phyloP scores from a whole-genome alignment of 2,329 filamentous ascomycete genomes.

The Fusarium abutilonis region DNA sequence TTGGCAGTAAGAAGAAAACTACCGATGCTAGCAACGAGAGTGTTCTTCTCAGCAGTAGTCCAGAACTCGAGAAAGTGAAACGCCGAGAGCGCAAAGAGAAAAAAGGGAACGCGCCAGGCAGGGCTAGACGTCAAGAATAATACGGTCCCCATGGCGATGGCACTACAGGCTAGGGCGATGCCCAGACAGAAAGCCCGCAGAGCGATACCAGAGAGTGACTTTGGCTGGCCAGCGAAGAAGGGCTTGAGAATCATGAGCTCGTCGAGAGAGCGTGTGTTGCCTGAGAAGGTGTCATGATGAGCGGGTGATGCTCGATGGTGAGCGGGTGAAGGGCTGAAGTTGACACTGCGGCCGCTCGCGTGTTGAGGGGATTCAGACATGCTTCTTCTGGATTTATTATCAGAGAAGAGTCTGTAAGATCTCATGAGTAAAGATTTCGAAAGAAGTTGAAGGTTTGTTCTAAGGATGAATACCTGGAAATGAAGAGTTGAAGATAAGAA shows the following conservation, averaged over 20 bases:
- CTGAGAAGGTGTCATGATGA: slow-evolving; percentile 31
- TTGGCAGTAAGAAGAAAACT: slow-evolving; percentile 89
- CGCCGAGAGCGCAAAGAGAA: slow-evolving; percentile 72
- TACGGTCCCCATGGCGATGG: slow-evolving; percentile 47
- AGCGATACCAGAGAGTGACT: slow-evolving; percentile 69
- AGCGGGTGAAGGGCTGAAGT: slow-evolving; percentile 36
- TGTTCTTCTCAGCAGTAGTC: slow-evolving; percentile 87
- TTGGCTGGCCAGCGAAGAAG: slow-evolving; percentile 59
- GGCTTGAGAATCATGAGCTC: slow-evolving; percentile 47
- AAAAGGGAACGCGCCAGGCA: slow-evolving; percentile 72
- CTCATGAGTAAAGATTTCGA: slow-evolving; percentile 9
- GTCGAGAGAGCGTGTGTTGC: slow-evolving; percentile 35
- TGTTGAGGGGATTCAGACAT: slow-evolving; percentile 27
- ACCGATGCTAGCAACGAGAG: slow-evolving; percentile 72
- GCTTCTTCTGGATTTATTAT: slow-evolving; percentile 18
- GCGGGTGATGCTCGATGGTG: slow-evolving; percentile 29
- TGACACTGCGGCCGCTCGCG: slow-evolving; percentile 12
- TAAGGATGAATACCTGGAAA: not conserved
- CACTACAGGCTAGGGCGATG: slow-evolving; percentile 52
- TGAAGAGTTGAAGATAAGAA: slow-evolving; percentile 9
- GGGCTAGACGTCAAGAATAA: slow-evolving; percentile 55
- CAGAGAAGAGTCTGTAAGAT: slow-evolving; percentile 29
- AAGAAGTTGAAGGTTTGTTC: not conserved
- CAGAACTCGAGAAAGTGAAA: slow-evolving; percentile 99
- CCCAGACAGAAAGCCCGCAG: slow-evolving; percentile 66